phyloP scores from a whole-genome alignment of 306 rosid genomes.

The Arachis hypogaea region DNA sequence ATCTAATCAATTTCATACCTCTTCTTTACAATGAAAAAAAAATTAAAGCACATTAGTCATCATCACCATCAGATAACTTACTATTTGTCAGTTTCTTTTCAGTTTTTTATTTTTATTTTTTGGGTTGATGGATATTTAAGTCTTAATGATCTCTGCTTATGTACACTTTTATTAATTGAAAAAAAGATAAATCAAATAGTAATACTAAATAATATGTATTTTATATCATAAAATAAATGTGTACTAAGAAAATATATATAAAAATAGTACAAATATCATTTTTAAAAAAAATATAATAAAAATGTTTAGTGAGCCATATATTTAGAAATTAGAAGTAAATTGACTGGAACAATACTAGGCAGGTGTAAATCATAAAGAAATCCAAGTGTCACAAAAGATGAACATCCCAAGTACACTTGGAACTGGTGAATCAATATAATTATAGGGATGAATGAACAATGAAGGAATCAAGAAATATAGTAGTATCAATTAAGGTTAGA shows the following conservation, averaged over 20 bases:
- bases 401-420: neutral
- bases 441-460: slow-evolving; percentile 5
- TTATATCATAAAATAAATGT: too few species aligned
- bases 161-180: too few species aligned
- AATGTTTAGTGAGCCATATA: neutral
- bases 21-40: neutral
- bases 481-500: slow-evolving; percentile 41
- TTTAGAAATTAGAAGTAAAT: neutral
- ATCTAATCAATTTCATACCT: slow-evolving; percentile 33
- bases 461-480: slow-evolving; percentile 34
- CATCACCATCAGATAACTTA: neutral
- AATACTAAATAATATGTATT: too few species aligned
- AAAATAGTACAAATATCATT: too few species aligned
- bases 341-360: neutral
- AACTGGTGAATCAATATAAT: neutral
- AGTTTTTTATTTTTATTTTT: neutral
- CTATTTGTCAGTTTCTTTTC: slow-evolving; percentile 24
- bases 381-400: neutral
- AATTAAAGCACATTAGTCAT: neutral
- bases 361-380: slow-evolving; percentile 1
- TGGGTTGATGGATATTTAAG: too few species aligned
- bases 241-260: too few species aligned
- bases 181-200: too few species aligned
- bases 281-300: too few species aligned
- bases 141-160: too few species aligned